phyloP scores from a whole-genome alignment of 441 rosid species.

The Euphorbia corollata region DNA sequence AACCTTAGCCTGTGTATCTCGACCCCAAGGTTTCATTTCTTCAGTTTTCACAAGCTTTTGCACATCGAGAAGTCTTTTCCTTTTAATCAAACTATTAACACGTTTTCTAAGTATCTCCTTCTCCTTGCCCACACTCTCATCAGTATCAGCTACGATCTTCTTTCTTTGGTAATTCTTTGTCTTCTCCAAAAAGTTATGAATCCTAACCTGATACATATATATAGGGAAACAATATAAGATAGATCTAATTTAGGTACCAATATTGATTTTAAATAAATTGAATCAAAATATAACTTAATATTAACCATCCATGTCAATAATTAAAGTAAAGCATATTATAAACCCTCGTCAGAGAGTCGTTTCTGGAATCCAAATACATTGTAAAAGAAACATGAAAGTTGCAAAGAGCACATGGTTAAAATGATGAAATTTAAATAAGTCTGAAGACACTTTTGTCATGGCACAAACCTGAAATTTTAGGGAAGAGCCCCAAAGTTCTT shows the following conservation, averaged over 20 bases:
- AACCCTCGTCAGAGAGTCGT: background rate
- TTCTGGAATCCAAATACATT: background rate
- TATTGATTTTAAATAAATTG: background rate
- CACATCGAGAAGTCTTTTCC: slow-evolving; percentile 56
- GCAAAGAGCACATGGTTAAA: background rate
- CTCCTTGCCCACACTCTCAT: slow-evolving; percentile 44
- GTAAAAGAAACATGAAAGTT: background rate
- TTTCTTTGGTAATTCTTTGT: slow-evolving; percentile 40
- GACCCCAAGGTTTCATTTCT: slow-evolving; percentile 67
- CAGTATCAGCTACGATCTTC: slow-evolving; percentile 31
- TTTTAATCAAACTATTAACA: slow-evolving; percentile 59
- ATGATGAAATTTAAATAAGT: slow-evolving; percentile 3
- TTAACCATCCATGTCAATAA: background rate
- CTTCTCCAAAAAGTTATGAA: slow-evolving; percentile 67
- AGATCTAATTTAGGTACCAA: background rate
- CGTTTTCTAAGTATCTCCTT: slow-evolving; percentile 58
- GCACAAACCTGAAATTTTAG: background rate
- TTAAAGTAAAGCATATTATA: background rate
- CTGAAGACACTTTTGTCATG: background rate
- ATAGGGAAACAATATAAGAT: background rate
- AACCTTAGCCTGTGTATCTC: slow-evolving; percentile 84
- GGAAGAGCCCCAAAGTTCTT: background rate
- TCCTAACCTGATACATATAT: slow-evolving; percentile 48
- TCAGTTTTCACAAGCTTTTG: slow-evolving; percentile 58
- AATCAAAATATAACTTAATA: background rate